These are phyloP conservation scores for Ogataea salicorniae DNA, from an alignment of 805 yeast species.

Conservation along the genomic window DNA sequence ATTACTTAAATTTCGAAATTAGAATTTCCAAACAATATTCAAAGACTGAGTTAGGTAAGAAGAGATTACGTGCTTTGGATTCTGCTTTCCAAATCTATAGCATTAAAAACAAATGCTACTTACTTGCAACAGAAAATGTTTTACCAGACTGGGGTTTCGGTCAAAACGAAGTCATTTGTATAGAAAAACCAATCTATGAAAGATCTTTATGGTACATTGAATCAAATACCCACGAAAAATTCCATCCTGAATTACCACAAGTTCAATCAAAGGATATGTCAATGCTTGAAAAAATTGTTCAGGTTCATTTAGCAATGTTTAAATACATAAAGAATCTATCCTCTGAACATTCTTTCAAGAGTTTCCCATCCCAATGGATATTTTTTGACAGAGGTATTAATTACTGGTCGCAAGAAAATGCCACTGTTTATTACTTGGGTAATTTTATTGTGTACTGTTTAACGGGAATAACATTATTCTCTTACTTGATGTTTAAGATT, in stretches of 20 bases:
- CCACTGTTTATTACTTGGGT: conserved; percentile 56
- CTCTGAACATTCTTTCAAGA: conserved; percentile 44
- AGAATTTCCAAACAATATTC: conserved; percentile 40
- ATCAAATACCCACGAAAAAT: conserved; percentile 50
- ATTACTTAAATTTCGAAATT: conserved; percentile 66
- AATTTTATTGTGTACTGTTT: conserved; percentile 55
- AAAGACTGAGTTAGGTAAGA: conserved; percentile 28
- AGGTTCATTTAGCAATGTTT: conserved; percentile 55
- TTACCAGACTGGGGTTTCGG: conserved; percentile 79
- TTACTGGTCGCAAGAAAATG: conserved; percentile 43
- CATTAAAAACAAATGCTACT: conserved; percentile 58
- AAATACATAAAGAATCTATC: conserved; percentile 41
- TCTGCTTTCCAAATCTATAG: conserved; percentile 68
- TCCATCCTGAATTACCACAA: conserved; percentile 29
- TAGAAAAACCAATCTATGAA: conserved; percentile 62
- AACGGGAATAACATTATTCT: conserved; percentile 32
- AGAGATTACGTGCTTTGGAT: conserved; percentile 49
- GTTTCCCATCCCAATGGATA: conserved; percentile 64
- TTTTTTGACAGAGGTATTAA: conserved; percentile 51
- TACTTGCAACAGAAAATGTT: conserved; percentile 66
- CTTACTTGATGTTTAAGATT: conserved; percentile 12
- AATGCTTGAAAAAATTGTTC: conserved; percentile 47
- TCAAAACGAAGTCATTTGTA: conserved; percentile 87
- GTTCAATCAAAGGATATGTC: conserved; percentile 30
- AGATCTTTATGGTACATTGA: conserved; percentile 77